These are phyloP conservation scores for Yamadazyma mexicana DNA, from an alignment of 1,139 yeast genomes.

Conservation along the genomic window DNA sequence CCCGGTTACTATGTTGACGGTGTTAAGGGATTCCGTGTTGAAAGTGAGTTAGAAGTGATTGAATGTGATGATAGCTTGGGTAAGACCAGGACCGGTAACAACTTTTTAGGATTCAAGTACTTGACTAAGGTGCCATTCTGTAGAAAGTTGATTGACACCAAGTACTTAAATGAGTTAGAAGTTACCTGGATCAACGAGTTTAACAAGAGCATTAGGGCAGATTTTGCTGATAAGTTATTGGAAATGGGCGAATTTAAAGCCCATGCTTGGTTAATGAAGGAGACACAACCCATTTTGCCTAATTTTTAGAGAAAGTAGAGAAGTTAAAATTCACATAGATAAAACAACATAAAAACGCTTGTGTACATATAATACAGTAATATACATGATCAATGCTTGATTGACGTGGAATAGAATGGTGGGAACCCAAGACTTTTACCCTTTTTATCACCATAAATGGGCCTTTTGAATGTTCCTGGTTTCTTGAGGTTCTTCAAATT, in stretches of 20 bases:
- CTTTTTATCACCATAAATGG: constrained; percentile 21
- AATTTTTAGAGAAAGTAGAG: background rate
- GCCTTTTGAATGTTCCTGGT: constrained; percentile 53
- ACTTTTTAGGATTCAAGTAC: constrained; percentile 47
- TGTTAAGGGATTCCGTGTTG: constrained; percentile 53
- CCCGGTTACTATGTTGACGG: constrained; percentile 59
- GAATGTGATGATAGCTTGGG: constrained; percentile 33
- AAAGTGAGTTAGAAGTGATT: constrained; percentile 50
- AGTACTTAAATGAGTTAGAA: constrained; percentile 38
- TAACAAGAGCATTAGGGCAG: constrained; percentile 38
- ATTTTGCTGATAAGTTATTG: constrained; percentile 33
- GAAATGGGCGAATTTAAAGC: constrained; percentile 42
- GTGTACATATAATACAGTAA: constrained; percentile 8
- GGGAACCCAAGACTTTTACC: constrained; percentile 30
- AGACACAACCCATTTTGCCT: constrained; percentile 31
- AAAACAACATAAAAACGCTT: background rate
- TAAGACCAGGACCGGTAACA: constrained; percentile 33
- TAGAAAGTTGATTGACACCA: constrained; percentile 42
- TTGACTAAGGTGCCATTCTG: constrained; percentile 58
- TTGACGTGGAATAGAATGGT: constrained; percentile 24
- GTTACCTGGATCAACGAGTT: constrained; percentile 53
- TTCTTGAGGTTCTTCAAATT: constrained; percentile 37
- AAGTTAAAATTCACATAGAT: background rate
- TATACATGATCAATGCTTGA: constrained; percentile 16
- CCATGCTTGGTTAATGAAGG: constrained; percentile 39